Evolutionary conservation across 108 stramenopile genomes (phyloP).

Genomic region (Schizochytrium sp.): DNA sequence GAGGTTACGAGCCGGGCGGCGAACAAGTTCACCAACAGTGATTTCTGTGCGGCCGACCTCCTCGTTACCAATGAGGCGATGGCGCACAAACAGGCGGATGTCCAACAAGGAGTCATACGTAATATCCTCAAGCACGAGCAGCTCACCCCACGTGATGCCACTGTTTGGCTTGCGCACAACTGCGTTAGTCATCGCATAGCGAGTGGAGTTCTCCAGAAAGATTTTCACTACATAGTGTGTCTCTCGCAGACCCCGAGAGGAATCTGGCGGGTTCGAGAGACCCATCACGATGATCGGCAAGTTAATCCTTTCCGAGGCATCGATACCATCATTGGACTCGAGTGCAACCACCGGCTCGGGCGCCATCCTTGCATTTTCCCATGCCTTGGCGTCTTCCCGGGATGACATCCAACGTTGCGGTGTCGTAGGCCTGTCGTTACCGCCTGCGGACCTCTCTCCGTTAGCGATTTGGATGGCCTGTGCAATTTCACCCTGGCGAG

Average conservation of each 20-base stretch:
- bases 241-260: conserved; percentile 27
- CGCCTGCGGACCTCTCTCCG: too few relatives aligned
- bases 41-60: conserved; percentile 32
- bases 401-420: too few relatives aligned
- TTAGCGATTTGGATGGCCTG: too few relatives aligned
- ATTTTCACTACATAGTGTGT: conserved; percentile 47
- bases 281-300: conserved; percentile 9
- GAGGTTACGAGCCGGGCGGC: background rate
- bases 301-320: background rate
- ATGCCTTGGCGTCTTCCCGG: too few relatives aligned
- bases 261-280: conserved; percentile 8
- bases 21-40: background rate
- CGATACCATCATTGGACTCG: background rate
- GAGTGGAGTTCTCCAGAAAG: background rate
- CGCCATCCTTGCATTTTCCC: too few relatives aligned
- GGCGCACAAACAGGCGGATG: conserved; percentile 6
- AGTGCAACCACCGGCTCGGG: too few relatives aligned
- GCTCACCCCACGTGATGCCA: conserved; percentile 43
- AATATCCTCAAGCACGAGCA: conserved; percentile 47
- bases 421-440: too few relatives aligned
- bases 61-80: conserved; percentile 23
- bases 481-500: too few relatives aligned
- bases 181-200: conserved; percentile 19
- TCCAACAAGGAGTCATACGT: background rate
- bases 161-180: background rate